Percentiles rank a stretch among this genome's conserved stretches.
Evolutionary conservation across 805 yeast genomes (phyloP).

Genomic region (Teunomyces lycoperdinae): DNA sequence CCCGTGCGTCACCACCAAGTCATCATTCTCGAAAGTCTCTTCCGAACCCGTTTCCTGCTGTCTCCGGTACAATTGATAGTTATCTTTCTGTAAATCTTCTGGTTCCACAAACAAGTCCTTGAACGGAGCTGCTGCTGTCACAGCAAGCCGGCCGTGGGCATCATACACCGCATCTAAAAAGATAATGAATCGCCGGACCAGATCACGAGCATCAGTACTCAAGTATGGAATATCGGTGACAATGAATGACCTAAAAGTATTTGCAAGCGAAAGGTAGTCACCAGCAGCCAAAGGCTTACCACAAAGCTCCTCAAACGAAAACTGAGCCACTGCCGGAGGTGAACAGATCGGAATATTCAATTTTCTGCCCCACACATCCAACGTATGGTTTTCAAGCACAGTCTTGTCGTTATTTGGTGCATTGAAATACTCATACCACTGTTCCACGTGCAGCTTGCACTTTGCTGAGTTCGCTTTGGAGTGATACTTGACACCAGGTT

Average conservation of each 20-base stretch:
- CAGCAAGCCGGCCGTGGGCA: slow-evolving; percentile 81
- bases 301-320: slow-evolving; percentile 81
- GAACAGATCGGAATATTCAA: slow-evolving; percentile 72
- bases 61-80: slow-evolving; percentile 41
- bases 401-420: slow-evolving; percentile 36
- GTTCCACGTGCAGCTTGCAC: slow-evolving; percentile 60
- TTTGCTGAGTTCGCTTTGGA: slow-evolving; percentile 49
- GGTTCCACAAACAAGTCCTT: slow-evolving; percentile 84
- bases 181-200: slow-evolving; percentile 87
- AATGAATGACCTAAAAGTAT: slow-evolving; percentile 71
- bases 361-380: slow-evolving; percentile 86
- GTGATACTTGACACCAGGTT: slow-evolving; percentile 54
- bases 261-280: slow-evolving; percentile 83
- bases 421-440: slow-evolving; percentile 80
- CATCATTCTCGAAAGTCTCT: slow-evolving; percentile 50
- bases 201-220: slow-evolving; percentile 74
- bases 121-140: slow-evolving; percentile 85
- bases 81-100: slow-evolving; percentile 51
- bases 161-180: slow-evolving; percentile 96
- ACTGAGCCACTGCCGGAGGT: slow-evolving; percentile 83
- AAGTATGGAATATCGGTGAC: slow-evolving; percentile 90
- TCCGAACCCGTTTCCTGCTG: slow-evolving; percentile 35
- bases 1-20: slow-evolving; percentile 71
- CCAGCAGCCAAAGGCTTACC: slow-evolving; percentile 90
- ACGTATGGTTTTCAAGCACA: slow-evolving; percentile 18